Base-by-base conservation (phyloP, 1,284 basidiomycete genomes). In the Sanghuangporus weigelae region DNA sequence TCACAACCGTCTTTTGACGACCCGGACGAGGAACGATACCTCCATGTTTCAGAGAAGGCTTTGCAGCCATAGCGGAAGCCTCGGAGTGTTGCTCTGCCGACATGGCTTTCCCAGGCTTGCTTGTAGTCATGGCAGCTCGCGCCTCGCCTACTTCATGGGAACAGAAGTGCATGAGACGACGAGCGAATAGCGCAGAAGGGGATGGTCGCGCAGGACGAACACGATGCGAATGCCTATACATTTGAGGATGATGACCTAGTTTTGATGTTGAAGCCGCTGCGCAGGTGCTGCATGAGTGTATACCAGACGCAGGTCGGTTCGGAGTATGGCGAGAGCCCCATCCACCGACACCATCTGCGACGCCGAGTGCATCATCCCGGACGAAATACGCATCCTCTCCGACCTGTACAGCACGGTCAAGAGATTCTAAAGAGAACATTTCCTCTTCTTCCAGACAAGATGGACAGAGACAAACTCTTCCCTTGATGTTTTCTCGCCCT, bases 381-480 rank as follows among this genome's bases (percentile, higher is more conserved):
- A 95, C 77, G 68, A 96, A 95, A 72, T 95, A 96, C 8, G 90
- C 89, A 70, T 94, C 91, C 71, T 95, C 91, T 59, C 92, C 92
- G 7, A 94, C 87, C 71, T 91, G 89, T 0, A 91, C 87, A 0
- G 90, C 83, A 4, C 78, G 72, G 44, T 74, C 73, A 40, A 80
- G 74, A 5, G 75, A 74, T 31, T 78, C 75, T 12, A 65, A 31
- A 7, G 42, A 70, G 19, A 67, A 65, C 23, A 60, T 62, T 42
- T 70, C 66, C 53, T 67, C 69, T 69, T 51, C 71, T 70, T 39
- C 71, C 68, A 21, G 73, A 73, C 51, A 72, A 73, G 61, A 74
- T 71, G 51, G 72, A 72, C 57, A 74, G 70, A 39, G 69, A 67
- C 55, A 67, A 70, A n/a, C 68, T 60, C 7, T 68, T 70, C 57